phyloP scores from a whole-genome alignment of 1,284 basidiomycete genomes.

The Chiua sp. region DNA sequence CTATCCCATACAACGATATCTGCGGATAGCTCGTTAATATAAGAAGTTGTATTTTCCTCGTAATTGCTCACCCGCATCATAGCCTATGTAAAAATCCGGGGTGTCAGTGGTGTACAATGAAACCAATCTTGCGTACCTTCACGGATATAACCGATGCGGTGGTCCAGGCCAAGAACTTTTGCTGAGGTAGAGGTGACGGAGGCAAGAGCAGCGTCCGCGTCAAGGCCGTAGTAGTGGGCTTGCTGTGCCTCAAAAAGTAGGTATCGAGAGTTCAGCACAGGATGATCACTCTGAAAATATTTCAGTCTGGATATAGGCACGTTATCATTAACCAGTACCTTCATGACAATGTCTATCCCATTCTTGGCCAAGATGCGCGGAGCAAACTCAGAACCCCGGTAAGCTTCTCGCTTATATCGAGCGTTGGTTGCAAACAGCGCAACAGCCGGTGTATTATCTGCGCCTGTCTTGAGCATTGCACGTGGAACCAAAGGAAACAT shows the following conservation, averaged over 20 bases:
- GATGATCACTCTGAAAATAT: constrained; percentile 66
- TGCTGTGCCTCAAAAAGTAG: constrained; percentile 89
- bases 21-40: constrained; percentile 4
- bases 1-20: constrained; percentile 59
- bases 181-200: constrained; percentile 85
- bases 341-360: constrained; percentile 81
- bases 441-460: constrained; percentile 64
- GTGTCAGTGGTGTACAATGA: constrained; percentile 12
- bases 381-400: constrained; percentile 86
- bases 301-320: constrained; percentile 4
- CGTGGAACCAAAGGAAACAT: constrained; percentile 13
- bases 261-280: constrained; percentile 78
- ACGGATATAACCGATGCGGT: constrained; percentile 80
- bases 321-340: constrained; percentile 46
- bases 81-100: constrained; percentile 39
- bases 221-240: constrained; percentile 79
- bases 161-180: constrained; percentile 75
- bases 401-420: constrained; percentile 87
- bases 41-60: background rate
- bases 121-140: constrained; percentile 45
- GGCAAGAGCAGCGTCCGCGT: constrained; percentile 64
- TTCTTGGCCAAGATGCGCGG: constrained; percentile 79
- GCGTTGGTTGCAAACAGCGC: constrained; percentile 75
- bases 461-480: background rate
- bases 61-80: constrained; percentile 47